Evolutionary conservation across 2,329 filamentous ascomycete genomes (phyloP), one percentile per base, ranked within the genome.

Genomic region (Berkeleyomyces rouxiae): DNA sequence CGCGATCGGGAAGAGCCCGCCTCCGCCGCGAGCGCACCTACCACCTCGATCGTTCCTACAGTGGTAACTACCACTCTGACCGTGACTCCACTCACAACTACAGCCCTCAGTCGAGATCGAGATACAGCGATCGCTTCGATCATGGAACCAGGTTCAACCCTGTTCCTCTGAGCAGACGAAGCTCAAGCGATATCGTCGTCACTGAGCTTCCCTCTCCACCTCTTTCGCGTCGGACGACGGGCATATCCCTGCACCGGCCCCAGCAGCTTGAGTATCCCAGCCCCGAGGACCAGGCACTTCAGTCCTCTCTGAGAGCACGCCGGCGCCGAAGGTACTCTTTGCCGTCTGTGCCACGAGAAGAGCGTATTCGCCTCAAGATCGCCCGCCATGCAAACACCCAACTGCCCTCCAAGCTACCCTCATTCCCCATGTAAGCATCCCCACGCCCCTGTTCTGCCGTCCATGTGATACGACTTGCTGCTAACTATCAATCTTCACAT

Each of bases 361-460:
- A 55, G 33, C 33, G 33, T 13, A 69, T 89, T 90, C 67, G 79
- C 83, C 11, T 37, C 1, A 95, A 93, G 71, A 86, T 89, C 11
- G 85, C 90, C 68, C 74, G 84, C 1, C 95, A 95, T 70, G 79
- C 82, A 55, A 95, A 95, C 70, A 88, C 89, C 1, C 82, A 81
- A 63, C 75, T 95, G 4, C 86, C 88, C 0, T 75, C 79, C 43
- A 76, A 86, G 65, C 75, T 95, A 1, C 82, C 84, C 0, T 81
- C 83, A 0, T 77, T 93, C 58, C 82, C 81, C 68, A 74, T 92
- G 78, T 87, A 76, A 68, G 79, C 72, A 36, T 57, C 5, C 10
- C 2, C 13, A 2, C 11, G 60, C 37, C 60, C 43, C 31, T 6
- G 43, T 23, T 3, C 3, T 36, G 9, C 7, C 5, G 3, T 1